A percentile compares a stretch with the other conserved stretches of the same genome.
These are phyloP conservation scores for Solanum chacoense DNA, from an alignment of 305 asterid genomes.

Conservation along the genomic window DNA sequence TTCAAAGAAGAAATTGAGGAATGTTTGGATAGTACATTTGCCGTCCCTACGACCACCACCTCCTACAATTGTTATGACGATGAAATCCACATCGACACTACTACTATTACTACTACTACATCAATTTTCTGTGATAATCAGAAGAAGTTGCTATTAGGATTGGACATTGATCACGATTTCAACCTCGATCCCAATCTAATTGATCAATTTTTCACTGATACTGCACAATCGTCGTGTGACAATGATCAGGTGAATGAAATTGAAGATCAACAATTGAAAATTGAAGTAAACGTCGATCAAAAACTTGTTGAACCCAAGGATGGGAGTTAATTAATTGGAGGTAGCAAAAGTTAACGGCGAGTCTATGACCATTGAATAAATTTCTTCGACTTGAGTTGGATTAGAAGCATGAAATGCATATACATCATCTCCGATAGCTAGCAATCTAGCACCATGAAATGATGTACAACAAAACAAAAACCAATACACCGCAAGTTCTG, in stretches of 20 bases:
- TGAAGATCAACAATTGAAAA: background rate
- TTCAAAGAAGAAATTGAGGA: conserved; percentile 13
- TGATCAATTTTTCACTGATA: background rate
- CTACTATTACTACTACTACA: background rate
- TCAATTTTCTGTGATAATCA: background rate
- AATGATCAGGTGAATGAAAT: background rate
- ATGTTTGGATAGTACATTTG: conserved; percentile 12
- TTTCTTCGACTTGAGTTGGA: background rate
- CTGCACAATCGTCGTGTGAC: too few species aligned
- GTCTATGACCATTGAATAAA: background rate
- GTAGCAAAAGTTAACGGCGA: background rate
- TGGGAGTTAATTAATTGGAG: background rate
- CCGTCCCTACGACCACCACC: background rate
- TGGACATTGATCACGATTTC: background rate
- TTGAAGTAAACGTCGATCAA: background rate
- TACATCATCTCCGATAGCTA: background rate
- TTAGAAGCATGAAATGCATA: background rate
- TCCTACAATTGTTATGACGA: background rate
- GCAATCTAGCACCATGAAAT: background rate
- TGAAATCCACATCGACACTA: background rate
- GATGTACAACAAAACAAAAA: background rate
- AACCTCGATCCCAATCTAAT: background rate
- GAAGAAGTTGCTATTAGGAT: background rate
- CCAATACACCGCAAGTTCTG: background rate
- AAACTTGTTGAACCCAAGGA: background rate